Evolutionary conservation across 306 rosid genomes (phyloP).

Genomic region (Biancaea sappan): DNA sequence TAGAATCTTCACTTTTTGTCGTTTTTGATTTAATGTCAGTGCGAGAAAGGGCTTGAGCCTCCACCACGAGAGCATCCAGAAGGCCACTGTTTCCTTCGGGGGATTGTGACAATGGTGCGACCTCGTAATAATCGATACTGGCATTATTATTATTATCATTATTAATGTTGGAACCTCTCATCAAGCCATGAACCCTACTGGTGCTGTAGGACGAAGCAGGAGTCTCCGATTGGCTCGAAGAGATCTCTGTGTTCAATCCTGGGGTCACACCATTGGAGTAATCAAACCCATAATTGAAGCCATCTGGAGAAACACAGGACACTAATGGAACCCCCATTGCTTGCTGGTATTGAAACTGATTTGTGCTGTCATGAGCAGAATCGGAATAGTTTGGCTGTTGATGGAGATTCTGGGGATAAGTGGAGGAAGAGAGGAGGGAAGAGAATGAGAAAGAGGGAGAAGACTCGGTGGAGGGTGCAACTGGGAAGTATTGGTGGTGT

Average conservation of each 20-base stretch:
- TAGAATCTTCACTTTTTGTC: constrained; percentile 34
- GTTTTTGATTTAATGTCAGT: constrained; percentile 31
- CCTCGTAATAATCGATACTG: constrained; percentile 28
- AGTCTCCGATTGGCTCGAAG: constrained; percentile 60
- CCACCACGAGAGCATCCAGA: constrained; percentile 58
- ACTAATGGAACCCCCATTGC: constrained; percentile 38
- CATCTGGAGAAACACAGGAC: constrained; percentile 52
- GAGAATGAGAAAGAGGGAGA: constrained; percentile 48
- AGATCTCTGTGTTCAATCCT: constrained; percentile 43
- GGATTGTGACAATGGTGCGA: constrained; percentile 16
- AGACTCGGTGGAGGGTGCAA: neutral
- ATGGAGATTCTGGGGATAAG: constrained; percentile 20
- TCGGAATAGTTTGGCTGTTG: neutral
- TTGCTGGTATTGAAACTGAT: constrained; percentile 40
- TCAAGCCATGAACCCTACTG: constrained; percentile 45
- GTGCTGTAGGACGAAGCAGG: constrained; percentile 52
- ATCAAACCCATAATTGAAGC: constrained; percentile 19
- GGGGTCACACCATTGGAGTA: constrained; percentile 14
- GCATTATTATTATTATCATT: too few relatives aligned
- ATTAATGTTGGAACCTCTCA: constrained; percentile 40
- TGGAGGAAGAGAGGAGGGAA: constrained; percentile 38
- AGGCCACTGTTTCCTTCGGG: constrained; percentile 54
- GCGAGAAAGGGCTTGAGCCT: constrained; percentile 47
- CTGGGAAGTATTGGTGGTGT: constrained; percentile 24
- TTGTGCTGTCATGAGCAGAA: constrained; percentile 22